phyloP scores from a whole-genome alignment of 2,329 filamentous ascomycete species.

The Hypoxylon sp. region DNA sequence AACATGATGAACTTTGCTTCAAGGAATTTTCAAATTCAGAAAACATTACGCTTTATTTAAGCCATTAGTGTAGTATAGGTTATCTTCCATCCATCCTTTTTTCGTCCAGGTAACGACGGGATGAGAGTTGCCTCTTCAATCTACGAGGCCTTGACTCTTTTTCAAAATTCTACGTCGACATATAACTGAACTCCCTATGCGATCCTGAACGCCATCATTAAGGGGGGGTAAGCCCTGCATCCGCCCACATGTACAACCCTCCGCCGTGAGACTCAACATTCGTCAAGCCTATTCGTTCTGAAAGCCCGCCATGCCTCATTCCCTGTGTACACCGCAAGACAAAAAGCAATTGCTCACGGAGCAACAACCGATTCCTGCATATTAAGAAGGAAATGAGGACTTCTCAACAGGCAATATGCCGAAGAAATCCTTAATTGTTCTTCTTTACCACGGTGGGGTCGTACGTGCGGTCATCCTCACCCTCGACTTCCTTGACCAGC shows the following conservation, averaged over 20 bases:
- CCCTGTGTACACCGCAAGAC: neutral
- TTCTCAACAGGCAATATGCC: neutral
- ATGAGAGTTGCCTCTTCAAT: slow-evolving; percentile 40
- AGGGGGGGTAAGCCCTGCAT: slow-evolving; percentile 14
- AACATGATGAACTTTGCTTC: neutral
- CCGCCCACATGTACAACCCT: slow-evolving; percentile 32
- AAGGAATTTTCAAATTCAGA: neutral
- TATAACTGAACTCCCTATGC: neutral
- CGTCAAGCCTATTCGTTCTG: slow-evolving; percentile 22
- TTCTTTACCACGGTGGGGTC: slow-evolving; percentile 62
- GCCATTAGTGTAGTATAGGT: slow-evolving; percentile 32
- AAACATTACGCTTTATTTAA: slow-evolving; percentile 41
- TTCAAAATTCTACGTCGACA: neutral
- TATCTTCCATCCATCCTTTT: slow-evolving; percentile 16
- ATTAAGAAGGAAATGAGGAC: neutral
- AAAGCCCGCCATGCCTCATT: slow-evolving; percentile 18
- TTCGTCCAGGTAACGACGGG: slow-evolving; percentile 24
- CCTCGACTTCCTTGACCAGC: slow-evolving; percentile 80
- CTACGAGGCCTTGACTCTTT: slow-evolving; percentile 11
- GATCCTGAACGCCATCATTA: slow-evolving; percentile 36
- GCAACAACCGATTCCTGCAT: neutral
- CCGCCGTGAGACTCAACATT: slow-evolving; percentile 7
- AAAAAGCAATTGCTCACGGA: slow-evolving; percentile 8
- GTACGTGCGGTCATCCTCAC: slow-evolving; percentile 68
- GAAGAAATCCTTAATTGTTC: slow-evolving; percentile 54